phyloP scores from a whole-genome alignment of 352 stramenopile genomes.

The Phytophthora lateralis region DNA sequence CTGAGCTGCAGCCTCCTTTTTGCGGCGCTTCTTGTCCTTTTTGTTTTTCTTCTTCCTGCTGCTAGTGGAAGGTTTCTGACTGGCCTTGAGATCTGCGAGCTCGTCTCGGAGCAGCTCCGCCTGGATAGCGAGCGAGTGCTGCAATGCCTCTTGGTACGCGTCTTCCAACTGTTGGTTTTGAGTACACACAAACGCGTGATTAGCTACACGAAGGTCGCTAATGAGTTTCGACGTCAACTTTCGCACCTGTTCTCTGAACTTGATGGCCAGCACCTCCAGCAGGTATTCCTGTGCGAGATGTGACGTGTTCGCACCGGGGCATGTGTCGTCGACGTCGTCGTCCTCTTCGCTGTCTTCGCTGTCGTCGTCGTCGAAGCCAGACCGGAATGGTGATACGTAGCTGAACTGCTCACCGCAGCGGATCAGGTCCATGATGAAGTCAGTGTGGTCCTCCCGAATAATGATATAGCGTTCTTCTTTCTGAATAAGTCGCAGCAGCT shows the following conservation, averaged over 20 bases:
- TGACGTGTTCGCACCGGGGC: conserved; percentile 75
- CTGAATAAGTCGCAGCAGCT: conserved; percentile 75
- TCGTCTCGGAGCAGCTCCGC: conserved; percentile 77
- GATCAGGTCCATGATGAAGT: conserved; percentile 85
- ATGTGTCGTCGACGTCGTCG: conserved; percentile 74
- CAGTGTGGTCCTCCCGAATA: conserved; percentile 79
- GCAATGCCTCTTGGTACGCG: conserved; percentile 77
- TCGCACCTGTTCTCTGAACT: conserved; percentile 77
- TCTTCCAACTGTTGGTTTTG: conserved; percentile 56
- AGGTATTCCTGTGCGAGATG: conserved; percentile 80
- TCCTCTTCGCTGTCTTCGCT: conserved; percentile 52
- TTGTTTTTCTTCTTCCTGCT: conserved; percentile 80
- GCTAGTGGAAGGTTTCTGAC: conserved; percentile 51
- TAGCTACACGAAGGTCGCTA: conserved; percentile 9
- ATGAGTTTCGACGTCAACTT: background rate
- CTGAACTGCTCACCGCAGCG: conserved; percentile 80
- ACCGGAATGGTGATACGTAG: conserved; percentile 56
- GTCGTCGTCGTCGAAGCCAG: conserved; percentile 46
- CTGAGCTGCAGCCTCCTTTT: conserved; percentile 52
- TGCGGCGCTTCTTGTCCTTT: conserved; percentile 79
- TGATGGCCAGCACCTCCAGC: conserved; percentile 78
- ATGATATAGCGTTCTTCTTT: conserved; percentile 87
- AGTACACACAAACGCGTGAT: conserved; percentile 12
- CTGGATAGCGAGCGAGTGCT: conserved; percentile 77
- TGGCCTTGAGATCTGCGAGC: conserved; percentile 68